A percentile compares a stretch with the other conserved stretches of the same genome.
Evolutionary conservation across 1,139 yeast species (phyloP).

Genomic region (Saccharomyces hybrid): DNA sequence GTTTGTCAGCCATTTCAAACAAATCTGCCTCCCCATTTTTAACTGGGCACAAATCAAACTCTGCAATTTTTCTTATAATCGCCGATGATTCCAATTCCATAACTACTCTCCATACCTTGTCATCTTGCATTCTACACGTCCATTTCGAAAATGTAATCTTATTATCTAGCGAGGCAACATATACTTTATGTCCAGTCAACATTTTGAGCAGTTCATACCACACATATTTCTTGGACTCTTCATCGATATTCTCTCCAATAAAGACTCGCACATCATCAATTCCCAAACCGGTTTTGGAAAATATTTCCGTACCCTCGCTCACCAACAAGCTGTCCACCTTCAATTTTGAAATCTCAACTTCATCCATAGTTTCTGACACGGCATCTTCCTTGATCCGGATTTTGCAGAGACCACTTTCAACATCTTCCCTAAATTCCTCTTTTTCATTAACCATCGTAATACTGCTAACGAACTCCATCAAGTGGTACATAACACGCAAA

Average conservation of each 20-base stretch:
- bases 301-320: conserved; percentile 22
- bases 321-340: conserved; percentile 4
- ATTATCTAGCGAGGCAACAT: conserved; percentile 5
- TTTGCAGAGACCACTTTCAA: conserved; percentile 10
- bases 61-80: conserved; percentile 19
- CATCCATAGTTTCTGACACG: not conserved
- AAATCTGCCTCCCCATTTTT: conserved; percentile 19
- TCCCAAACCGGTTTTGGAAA: conserved; percentile 1
- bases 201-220: conserved; percentile 22
- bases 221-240: conserved; percentile 3
- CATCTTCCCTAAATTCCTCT: conserved; percentile 2
- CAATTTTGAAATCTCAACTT: not conserved
- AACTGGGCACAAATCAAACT: conserved; percentile 9
- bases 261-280: conserved; percentile 9
- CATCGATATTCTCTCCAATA: conserved; percentile 3
- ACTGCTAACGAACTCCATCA: conserved; percentile 14
- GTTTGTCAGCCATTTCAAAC: conserved; percentile 17
- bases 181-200: conserved; percentile 14
- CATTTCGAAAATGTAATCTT: conserved; percentile 10
- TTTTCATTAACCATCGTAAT: conserved; percentile 4
- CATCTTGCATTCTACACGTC: conserved; percentile 11
- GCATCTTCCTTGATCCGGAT: not conserved
- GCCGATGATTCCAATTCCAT: conserved; percentile 16
- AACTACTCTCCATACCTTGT: conserved; percentile 12
- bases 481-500: too few species aligned